These are phyloP conservation scores for Acer campestre DNA, from an alignment of 345 rosid species.

Conservation along the genomic window DNA sequence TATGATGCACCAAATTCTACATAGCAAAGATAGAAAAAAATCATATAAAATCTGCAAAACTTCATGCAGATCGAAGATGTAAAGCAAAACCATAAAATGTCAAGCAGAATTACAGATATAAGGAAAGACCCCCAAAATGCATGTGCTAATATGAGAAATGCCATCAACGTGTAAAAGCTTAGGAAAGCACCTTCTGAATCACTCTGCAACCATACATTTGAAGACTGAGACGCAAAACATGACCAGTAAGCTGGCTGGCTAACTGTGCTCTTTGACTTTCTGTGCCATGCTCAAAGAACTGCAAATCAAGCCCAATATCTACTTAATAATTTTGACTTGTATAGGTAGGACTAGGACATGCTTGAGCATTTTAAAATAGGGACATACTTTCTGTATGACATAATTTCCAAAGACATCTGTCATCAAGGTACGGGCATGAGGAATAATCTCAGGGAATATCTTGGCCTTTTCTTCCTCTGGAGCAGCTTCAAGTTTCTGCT, in stretches of 20 bases:
- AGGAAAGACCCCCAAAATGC: neutral
- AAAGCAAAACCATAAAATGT: neutral
- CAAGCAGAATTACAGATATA: neutral
- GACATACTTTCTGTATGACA: constrained; percentile 83
- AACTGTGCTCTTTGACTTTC: constrained; percentile 76
- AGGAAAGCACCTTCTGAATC: constrained; percentile 80
- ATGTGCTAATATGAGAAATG: neutral
- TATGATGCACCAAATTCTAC: neutral
- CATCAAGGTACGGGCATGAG: constrained; percentile 85
- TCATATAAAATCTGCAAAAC: constrained; percentile 1
- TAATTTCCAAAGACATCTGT: constrained; percentile 99
- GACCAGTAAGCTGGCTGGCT: constrained; percentile 77
- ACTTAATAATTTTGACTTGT: constrained; percentile 12
- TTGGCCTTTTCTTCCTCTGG: constrained; percentile 70
- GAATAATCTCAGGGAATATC: constrained; percentile 80
- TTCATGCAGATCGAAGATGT: neutral
- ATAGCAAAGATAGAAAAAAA: neutral
- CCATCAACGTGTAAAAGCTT: neutral
- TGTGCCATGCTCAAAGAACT: constrained; percentile 94
- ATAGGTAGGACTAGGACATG: neutral
- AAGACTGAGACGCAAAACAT: constrained; percentile 82
- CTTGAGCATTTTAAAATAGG: constrained; percentile 12
- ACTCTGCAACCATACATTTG: constrained; percentile 99
- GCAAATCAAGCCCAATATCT: constrained; percentile 36
- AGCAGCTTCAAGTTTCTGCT: constrained; percentile 92